Conservation (phyloP, 139 green algal species). For the Chlamydomonas schloesseri region DNA sequence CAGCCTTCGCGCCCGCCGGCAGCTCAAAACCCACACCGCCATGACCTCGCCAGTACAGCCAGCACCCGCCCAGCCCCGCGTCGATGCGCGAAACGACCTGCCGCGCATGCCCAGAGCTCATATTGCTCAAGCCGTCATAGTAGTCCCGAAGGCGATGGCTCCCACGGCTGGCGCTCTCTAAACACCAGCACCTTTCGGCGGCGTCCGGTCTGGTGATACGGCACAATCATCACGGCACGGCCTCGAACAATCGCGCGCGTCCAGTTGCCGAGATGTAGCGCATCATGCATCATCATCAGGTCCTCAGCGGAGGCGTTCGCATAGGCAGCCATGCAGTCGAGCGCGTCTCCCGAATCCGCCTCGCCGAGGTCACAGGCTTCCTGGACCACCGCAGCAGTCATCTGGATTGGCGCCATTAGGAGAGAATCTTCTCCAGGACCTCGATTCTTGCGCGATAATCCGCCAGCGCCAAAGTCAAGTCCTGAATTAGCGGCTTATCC, state of each 20-base stretch:
- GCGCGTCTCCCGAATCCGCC: no score
- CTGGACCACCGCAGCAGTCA: neutral
- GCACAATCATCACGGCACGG: conserved; percentile 28
- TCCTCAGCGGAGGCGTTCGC: conserved; percentile 32
- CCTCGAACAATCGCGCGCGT: conserved; percentile 28
- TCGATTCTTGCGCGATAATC: neutral
- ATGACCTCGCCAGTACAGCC: conserved; percentile 11
- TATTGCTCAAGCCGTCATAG: conserved; percentile 28
- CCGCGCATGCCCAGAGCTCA: conserved; percentile 31
- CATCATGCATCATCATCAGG: conserved; percentile 35
- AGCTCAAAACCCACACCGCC: no score
- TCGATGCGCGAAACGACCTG: conserved; percentile 24
- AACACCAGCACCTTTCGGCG: conserved; percentile 9
- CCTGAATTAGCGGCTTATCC: no score
- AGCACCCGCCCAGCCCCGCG: conserved; percentile 30
- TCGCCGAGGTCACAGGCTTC: neutral
- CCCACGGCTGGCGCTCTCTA: neutral
- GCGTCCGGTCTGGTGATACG: conserved; percentile 3
- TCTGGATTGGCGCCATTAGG: neutral
- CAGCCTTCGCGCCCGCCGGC: no score
- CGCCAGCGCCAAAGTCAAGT: no score
- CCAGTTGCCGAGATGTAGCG: conserved; percentile 34
- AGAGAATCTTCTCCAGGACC: neutral
- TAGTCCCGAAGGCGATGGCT: conserved; percentile 31
- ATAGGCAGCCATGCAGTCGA: no score